phyloP scores from a whole-genome alignment of 2,329 filamentous ascomycete species.

The Metarhizium brunneum region DNA sequence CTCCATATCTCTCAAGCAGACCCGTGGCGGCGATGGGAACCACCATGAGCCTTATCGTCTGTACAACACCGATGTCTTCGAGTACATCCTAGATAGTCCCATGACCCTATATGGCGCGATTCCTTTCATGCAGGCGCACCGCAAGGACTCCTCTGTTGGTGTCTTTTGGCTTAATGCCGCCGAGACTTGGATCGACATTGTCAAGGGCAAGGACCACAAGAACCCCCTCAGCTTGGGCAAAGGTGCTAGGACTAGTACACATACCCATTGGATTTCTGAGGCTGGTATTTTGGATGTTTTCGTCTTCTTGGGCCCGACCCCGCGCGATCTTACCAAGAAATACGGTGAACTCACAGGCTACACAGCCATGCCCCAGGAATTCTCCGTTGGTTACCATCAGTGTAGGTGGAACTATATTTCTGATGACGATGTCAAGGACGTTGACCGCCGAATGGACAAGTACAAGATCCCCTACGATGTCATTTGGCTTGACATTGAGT shows the following conservation, averaged over 20 bases:
- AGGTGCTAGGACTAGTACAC: slow-evolving; percentile 57
- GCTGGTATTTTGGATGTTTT: slow-evolving; percentile 84
- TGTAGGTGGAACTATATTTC: slow-evolving; percentile 99
- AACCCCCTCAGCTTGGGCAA: slow-evolving; percentile 73
- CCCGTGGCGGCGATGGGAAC: slow-evolving; percentile 76
- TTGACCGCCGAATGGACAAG: slow-evolving; percentile 94
- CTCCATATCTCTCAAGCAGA: slow-evolving; percentile 79
- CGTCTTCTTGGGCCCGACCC: slow-evolving; percentile 83
- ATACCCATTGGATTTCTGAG: slow-evolving; percentile 97
- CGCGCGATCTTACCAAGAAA: slow-evolving; percentile 68
- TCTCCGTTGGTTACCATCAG: slow-evolving; percentile 89
- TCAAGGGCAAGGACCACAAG: slow-evolving; percentile 62
- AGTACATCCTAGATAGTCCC: slow-evolving; percentile 92
- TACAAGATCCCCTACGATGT: slow-evolving; percentile 94
- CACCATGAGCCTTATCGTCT: slow-evolving; percentile 85
- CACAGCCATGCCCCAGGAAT: slow-evolving; percentile 84
- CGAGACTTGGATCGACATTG: slow-evolving; percentile 95
- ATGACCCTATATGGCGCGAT: slow-evolving; percentile 99
- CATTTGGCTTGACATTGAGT: slow-evolving; percentile 98
- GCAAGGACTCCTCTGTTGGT: slow-evolving; percentile 85
- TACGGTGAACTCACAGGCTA: slow-evolving; percentile 89
- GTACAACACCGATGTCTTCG: slow-evolving; percentile 96
- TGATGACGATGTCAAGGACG: slow-evolving; percentile 92
- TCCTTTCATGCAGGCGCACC: slow-evolving; percentile 95
- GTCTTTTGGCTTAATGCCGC: slow-evolving; percentile 97